phyloP scores from a whole-genome alignment of 768 basidiomycete genomes.

The Rhodotorula kratochvilovae region DNA sequence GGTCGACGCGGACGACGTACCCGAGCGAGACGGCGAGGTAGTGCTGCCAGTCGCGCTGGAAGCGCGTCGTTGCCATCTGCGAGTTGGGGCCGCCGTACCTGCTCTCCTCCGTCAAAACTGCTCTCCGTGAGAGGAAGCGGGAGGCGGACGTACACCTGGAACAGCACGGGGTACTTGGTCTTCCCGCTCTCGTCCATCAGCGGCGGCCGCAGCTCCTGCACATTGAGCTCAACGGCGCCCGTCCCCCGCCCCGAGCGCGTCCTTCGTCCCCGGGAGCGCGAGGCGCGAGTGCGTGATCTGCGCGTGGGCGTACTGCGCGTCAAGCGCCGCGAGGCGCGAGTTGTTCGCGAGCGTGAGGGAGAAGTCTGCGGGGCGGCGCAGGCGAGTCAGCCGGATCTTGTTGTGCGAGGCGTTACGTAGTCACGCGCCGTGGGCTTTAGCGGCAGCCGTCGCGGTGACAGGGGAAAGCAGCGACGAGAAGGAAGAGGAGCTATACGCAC shows the following conservation, averaged over 20 bases:
- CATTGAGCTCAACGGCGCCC: constrained; percentile 53
- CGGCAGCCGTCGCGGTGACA: not conserved
- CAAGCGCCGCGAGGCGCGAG: constrained; percentile 59
- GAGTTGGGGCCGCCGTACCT: constrained; percentile 88
- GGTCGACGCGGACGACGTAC: constrained; percentile 84
- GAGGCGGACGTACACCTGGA: constrained; percentile 61
- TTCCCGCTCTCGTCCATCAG: constrained; percentile 91
- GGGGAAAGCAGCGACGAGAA: not conserved
- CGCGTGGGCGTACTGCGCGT: constrained; percentile 66
- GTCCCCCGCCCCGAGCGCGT: not conserved
- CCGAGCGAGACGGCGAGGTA: constrained; percentile 74
- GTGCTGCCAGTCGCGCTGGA: constrained; percentile 74
- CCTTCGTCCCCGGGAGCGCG: constrained; percentile 59
- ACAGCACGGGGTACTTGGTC: constrained; percentile 89
- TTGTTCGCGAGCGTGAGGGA: constrained; percentile 69
- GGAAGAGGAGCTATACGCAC: constrained; percentile 47
- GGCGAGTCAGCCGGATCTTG: not conserved
- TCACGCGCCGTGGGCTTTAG: too few species aligned
- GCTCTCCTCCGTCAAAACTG: not conserved
- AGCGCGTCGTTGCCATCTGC: constrained; percentile 64
- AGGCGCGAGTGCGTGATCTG: constrained; percentile 67
- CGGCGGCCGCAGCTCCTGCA: constrained; percentile 83
- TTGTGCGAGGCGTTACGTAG: too few species aligned
- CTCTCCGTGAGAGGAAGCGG: not conserved
- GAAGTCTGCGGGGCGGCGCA: constrained; percentile 48